phyloP scores from a whole-genome alignment of 208 protist species.

The Spongospora subterranea region DNA sequence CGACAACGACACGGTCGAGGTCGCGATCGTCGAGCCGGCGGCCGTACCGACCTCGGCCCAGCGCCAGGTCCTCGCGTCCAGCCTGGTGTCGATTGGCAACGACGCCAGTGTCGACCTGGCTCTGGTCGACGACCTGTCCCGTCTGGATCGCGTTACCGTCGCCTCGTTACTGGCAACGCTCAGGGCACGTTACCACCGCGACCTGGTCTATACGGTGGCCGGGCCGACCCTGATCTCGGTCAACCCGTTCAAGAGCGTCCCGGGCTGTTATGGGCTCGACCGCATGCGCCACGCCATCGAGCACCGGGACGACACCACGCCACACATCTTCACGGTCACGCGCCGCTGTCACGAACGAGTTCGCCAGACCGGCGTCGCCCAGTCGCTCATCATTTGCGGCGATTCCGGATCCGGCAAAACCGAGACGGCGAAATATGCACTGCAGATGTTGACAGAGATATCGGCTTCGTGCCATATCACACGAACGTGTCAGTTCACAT shows the following conservation, averaged over 20 bases:
- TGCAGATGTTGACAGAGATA: neutral
- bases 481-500: neutral
- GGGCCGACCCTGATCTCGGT: constrained; percentile 16
- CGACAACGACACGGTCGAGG: neutral
- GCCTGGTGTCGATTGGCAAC: neutral
- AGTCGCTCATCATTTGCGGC: constrained; percentile 70
- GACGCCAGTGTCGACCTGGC: neutral
- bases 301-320: neutral
- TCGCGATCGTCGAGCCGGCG: neutral
- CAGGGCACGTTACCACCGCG: neutral
- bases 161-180: constrained; percentile 40
- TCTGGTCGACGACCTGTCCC: neutral
- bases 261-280: neutral
- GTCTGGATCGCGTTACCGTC: neutral
- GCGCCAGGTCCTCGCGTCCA: neutral
- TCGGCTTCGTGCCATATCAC: neutral
- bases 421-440: constrained; percentile 64
- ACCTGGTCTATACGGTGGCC: neutral
- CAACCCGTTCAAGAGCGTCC: constrained; percentile 5
- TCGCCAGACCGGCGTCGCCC: neutral
- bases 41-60: neutral
- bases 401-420: constrained; percentile 76
- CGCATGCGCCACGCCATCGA: neutral
- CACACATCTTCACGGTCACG: neutral
- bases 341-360: neutral